A percentile compares a stretch with the other conserved stretches of the same genome.
Conservation (phyloP, 441 rosid genomes). For the Populus tomentosa region DNA sequence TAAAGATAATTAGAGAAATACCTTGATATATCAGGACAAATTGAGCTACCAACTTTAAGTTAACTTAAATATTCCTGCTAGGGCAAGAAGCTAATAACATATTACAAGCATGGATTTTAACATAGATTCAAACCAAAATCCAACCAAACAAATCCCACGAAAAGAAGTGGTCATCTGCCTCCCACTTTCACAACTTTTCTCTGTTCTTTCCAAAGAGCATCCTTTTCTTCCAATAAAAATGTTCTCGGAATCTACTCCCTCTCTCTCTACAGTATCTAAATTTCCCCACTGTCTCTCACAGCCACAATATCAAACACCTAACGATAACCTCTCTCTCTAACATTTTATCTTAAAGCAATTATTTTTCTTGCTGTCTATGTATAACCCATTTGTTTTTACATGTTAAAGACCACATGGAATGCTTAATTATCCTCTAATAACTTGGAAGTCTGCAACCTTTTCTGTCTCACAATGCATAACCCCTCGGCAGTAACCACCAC, state of each 20-base stretch:
- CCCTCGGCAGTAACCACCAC: conserved; percentile 39
- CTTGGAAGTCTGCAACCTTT: background rate
- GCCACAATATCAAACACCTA: background rate
- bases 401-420: conserved; percentile 29
- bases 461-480: conserved; percentile 38
- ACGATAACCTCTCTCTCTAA: background rate
- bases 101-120: background rate
- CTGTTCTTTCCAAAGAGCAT: background rate
- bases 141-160: background rate
- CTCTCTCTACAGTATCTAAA: background rate
- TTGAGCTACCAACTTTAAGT: background rate
- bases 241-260: background rate
- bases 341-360: background rate
- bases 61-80: background rate
- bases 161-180: background rate
- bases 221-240: background rate
- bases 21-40: too few species aligned
- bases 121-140: background rate
- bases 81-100: background rate
- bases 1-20: too few species aligned
- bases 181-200: background rate
- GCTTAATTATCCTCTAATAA: background rate
- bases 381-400: conserved; percentile 6
- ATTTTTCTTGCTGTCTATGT: background rate
- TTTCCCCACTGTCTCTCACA: background rate